Conservation (phyloP, 495 filamentous ascomycete species). For the Xylaria bambusicola region DNA sequence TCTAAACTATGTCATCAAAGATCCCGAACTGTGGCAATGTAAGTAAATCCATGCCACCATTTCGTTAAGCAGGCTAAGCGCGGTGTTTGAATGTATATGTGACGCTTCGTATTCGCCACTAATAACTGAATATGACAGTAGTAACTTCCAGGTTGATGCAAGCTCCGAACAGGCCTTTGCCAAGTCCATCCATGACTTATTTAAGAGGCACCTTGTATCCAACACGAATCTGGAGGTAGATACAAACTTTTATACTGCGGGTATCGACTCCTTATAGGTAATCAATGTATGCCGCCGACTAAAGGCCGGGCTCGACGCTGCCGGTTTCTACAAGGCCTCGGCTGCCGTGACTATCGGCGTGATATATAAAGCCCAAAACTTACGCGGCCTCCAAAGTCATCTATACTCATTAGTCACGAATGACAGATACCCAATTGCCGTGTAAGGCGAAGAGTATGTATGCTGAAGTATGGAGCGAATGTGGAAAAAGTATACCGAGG, state of each 20-base stretch:
- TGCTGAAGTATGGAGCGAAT: not conserved
- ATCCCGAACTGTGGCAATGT: slow-evolving; percentile 45
- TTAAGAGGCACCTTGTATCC: no score
- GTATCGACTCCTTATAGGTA: not conserved
- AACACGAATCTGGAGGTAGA: not conserved
- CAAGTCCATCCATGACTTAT: not conserved
- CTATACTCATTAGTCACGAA: not conserved
- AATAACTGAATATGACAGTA: no score
- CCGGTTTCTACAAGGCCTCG: not conserved
- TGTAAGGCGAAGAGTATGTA: no score
- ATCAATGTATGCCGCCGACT: not conserved
- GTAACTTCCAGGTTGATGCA: not conserved
- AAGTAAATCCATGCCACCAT: not conserved
- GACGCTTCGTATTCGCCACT: no score
- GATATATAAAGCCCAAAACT: not conserved
- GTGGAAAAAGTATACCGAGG: not conserved
- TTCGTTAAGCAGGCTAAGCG: not conserved
- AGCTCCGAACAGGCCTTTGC: not conserved
- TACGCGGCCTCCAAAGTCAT: not conserved
- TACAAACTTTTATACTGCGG: not conserved
- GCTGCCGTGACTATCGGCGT: not conserved
- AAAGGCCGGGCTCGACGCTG: not conserved
- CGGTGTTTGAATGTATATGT: slow-evolving; percentile 25
- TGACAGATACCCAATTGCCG: no score
- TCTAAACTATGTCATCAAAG: slow-evolving; percentile 32